Evolutionary conservation across 441 rosid species (phyloP).

Genomic region (Sinapis alba): DNA sequence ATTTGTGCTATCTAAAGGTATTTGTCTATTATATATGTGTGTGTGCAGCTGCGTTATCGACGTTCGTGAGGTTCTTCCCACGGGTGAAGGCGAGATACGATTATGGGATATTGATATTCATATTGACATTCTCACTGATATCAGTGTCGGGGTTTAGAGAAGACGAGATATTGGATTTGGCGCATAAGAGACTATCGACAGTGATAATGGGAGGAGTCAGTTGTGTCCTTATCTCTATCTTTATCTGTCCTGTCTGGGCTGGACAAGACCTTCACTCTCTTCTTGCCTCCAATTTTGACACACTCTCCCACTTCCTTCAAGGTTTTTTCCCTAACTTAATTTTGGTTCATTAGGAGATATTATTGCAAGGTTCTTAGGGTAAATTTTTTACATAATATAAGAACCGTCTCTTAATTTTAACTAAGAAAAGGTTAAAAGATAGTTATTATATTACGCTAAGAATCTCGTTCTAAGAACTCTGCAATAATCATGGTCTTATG

Average conservation of each 20-base stretch:
- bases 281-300: slow-evolving; percentile 55
- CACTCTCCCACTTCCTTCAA: slow-evolving; percentile 63
- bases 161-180: slow-evolving; percentile 55
- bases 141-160: slow-evolving; percentile 71
- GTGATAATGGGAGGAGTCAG: slow-evolving; percentile 59
- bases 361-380: no score
- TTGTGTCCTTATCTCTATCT: slow-evolving; percentile 53
- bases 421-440: no score
- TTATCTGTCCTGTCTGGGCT: slow-evolving; percentile 81
- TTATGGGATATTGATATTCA: slow-evolving; percentile 70
- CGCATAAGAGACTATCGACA: slow-evolving; percentile 62
- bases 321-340: slow-evolving; percentile 41
- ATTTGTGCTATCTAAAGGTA: no score
- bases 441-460: no score
- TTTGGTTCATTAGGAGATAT: neutral
- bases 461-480: no score
- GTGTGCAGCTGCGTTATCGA: slow-evolving; percentile 56
- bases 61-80: slow-evolving; percentile 78
- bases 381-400: no score
- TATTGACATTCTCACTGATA: slow-evolving; percentile 72
- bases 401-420: no score
- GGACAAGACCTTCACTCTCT: slow-evolving; percentile 81
- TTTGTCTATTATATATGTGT: neutral
- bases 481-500: no score
- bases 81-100: slow-evolving; percentile 79